These are phyloP conservation scores for Ilyonectria sp. DNA, from an alignment of 2,329 filamentous ascomycete genomes.

Conservation along the genomic window DNA sequence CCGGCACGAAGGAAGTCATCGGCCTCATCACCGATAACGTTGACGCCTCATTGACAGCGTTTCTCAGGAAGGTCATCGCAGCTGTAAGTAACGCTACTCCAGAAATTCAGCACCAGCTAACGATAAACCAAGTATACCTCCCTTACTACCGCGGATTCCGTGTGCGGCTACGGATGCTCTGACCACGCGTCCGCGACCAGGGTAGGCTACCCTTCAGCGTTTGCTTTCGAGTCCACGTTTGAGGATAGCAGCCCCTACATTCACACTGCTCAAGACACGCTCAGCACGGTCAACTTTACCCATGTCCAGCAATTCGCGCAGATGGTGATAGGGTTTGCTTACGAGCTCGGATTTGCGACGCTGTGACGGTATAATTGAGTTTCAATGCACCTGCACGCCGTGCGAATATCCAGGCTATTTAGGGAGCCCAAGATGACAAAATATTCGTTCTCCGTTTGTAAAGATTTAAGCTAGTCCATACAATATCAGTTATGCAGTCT, in stretches of 20 bases:
- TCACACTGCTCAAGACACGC: slow-evolving; percentile 80
- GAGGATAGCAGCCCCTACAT: slow-evolving; percentile 78
- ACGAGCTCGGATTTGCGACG: slow-evolving; percentile 67
- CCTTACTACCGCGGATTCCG: slow-evolving; percentile 61
- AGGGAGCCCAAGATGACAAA: too few species aligned
- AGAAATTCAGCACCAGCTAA: neutral
- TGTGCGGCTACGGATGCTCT: slow-evolving; percentile 74
- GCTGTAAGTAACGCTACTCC: slow-evolving; percentile 32
- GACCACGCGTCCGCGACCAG: slow-evolving; percentile 76
- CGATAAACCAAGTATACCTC: slow-evolving; percentile 48
- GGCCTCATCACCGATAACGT: slow-evolving; percentile 60
- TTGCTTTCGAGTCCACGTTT: slow-evolving; percentile 75
- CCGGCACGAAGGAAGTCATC: slow-evolving; percentile 48
- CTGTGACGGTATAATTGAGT: too few species aligned
- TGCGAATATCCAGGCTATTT: too few species aligned
- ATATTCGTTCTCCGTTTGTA: too few species aligned
- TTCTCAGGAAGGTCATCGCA: slow-evolving; percentile 56
- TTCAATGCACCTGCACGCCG: too few species aligned
- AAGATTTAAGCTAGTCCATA: too few species aligned
- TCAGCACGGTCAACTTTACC: slow-evolving; percentile 77
- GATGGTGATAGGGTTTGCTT: slow-evolving; percentile 63
- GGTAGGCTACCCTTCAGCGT: slow-evolving; percentile 76
- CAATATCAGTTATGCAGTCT: too few species aligned
- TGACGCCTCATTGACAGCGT: slow-evolving; percentile 53
- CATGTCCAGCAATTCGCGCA: slow-evolving; percentile 77